Evolutionary conservation across 495 filamentous ascomycete genomes (phyloP), one percentile per base, ranked within the genome.

Genomic region (Clavariopsis aquatica): DNA sequence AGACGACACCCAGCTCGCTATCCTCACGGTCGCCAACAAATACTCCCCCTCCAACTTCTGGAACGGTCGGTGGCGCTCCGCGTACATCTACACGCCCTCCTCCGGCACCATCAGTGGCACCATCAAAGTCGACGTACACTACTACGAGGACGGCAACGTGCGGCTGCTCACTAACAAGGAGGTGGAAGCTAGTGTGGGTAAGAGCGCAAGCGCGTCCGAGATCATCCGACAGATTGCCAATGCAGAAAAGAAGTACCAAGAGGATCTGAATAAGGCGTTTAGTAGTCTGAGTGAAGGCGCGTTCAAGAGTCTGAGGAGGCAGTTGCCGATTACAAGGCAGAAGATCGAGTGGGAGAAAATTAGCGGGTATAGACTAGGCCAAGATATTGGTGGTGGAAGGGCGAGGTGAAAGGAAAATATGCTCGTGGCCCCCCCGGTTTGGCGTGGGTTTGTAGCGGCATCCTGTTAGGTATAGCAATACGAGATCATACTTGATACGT

Each of bases 261-360:
- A 96, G 78, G 91, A 96, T 65, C 79, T 99, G 69, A 98, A 97
- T 78, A 80, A 85, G 69, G 93, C 90, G 2, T 99, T 99, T 75
- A 86, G 85, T 9, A 85, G 81, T 62, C 80, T 98, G 75, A 91
- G 90, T 69, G 94, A 99, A 79, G 93, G 92, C 1, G 88, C 90
- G 4, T 99, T 99, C 78, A 98, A 98, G 85, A 83, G 85, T 13
- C 79, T 99, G 71, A 84, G 95, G 69, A 84, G 95, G 74, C 95
- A 98, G 76, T 78, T 99, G 72, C 95, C 95, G 8, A 89, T 99
- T 43, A 98, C 94, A 61, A 85, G 95, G 74, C 95, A 99, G 81
- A 97, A 96, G 83, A 91, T 99, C 55, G 94, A 98, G 77, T 99
- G 95, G 95, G 94, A 99, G 76, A 98, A 96, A 81, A 91, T 99